Percentiles rank a stretch among this genome's conserved stretches.
These are phyloP conservation scores for Trichoderma asperellum DNA, from an alignment of 2,329 filamentous ascomycete species.

Conservation along the genomic window DNA sequence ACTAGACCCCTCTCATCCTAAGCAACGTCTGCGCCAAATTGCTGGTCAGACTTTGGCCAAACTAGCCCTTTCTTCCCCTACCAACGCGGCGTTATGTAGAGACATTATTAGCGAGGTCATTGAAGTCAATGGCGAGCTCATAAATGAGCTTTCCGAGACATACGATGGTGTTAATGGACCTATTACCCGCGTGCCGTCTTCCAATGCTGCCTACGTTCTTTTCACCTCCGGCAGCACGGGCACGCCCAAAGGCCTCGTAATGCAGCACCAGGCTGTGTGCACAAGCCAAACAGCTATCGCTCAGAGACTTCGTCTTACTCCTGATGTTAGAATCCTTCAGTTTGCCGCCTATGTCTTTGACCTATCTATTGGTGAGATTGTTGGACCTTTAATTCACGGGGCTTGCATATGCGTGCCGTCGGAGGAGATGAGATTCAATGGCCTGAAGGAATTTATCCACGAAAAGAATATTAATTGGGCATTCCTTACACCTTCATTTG, in stretches of 20 bases:
- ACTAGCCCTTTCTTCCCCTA: constrained; percentile 11
- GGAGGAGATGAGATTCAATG: constrained; percentile 21
- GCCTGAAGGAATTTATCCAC: constrained; percentile 5
- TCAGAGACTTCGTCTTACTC: neutral
- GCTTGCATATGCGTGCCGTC: constrained; percentile 27
- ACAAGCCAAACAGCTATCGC: constrained; percentile 12
- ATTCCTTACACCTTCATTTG: constrained; percentile 24
- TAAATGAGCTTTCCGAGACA: neutral
- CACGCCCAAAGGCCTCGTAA: constrained; percentile 53
- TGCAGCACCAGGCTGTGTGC: constrained; percentile 23
- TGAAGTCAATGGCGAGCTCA: neutral
- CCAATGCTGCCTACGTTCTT: constrained; percentile 44
- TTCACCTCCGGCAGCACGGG: constrained; percentile 63
- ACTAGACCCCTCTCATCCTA: constrained; percentile 17
- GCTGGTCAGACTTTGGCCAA: neutral
- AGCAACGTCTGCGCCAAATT: constrained; percentile 17
- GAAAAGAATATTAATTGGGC: constrained; percentile 14
- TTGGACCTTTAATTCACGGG: constrained; percentile 16
- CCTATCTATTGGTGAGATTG: constrained; percentile 25
- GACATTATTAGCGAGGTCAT: constrained; percentile 2
- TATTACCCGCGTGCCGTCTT: neutral
- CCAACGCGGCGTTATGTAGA: constrained; percentile 5
- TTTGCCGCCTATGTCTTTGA: constrained; percentile 32
- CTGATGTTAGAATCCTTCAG: constrained; percentile 22
- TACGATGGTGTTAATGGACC: neutral